Percentiles rank a stretch among this genome's conserved stretches.
phyloP scores from a whole-genome alignment of 257 asterid genomes.

The Gentiana macrophylla region DNA sequence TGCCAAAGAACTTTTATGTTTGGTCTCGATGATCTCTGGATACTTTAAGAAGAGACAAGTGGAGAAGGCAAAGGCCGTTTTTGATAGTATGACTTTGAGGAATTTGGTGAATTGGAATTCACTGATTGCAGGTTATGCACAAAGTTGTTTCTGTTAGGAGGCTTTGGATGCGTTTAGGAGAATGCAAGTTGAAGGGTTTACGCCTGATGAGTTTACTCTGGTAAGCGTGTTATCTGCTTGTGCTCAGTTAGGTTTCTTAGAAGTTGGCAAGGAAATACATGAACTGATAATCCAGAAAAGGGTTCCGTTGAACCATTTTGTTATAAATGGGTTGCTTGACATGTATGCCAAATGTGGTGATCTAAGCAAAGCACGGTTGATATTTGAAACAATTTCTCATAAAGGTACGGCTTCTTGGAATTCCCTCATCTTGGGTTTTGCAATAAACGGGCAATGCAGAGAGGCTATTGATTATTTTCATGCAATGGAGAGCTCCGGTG shows the following conservation, averaged over 20 bases:
- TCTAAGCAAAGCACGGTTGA: slow-evolving; percentile 35
- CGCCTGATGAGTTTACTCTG: slow-evolving; percentile 66
- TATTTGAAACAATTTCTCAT: slow-evolving; percentile 34
- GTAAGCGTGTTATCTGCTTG: slow-evolving; percentile 66
- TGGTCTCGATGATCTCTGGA: slow-evolving; percentile 72
- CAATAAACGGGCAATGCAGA: slow-evolving; percentile 46
- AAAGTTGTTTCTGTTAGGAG: slow-evolving; percentile 48
- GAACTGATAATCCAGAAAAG: slow-evolving; percentile 30
- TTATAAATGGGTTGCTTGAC: too few species aligned
- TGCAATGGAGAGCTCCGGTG: slow-evolving; percentile 41
- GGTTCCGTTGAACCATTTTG: slow-evolving; percentile 40
- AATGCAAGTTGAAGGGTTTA: slow-evolving; percentile 48
- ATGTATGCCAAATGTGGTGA: slow-evolving; percentile 94
- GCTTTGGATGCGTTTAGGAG: slow-evolving; percentile 39
- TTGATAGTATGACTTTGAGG: slow-evolving; percentile 45
- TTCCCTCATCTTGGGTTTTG: slow-evolving; percentile 50
- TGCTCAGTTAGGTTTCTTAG: slow-evolving; percentile 61
- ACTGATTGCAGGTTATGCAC: slow-evolving; percentile 64
- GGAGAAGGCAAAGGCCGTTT: slow-evolving; percentile 40
- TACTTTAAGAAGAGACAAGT: slow-evolving; percentile 60
- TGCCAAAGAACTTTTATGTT: slow-evolving; percentile 47
- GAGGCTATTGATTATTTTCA: slow-evolving; percentile 42
- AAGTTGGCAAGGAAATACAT: slow-evolving; percentile 50
- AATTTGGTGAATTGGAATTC: slow-evolving; percentile 80
- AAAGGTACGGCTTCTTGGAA: slow-evolving; percentile 50